phyloP scores from a whole-genome alignment of 257 asterid species.

The Nicotiana paniculata region DNA sequence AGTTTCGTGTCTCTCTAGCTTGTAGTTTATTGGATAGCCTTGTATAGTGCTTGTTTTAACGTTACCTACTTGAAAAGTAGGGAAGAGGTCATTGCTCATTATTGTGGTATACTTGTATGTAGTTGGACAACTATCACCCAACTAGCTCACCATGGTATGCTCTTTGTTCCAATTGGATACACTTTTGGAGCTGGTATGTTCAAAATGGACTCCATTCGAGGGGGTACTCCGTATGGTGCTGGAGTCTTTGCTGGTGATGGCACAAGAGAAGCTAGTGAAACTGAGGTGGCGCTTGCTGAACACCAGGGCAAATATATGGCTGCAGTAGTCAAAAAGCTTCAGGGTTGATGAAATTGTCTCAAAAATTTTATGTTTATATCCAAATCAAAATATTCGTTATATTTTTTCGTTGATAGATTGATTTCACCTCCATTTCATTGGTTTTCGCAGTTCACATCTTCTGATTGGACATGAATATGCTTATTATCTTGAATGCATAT shows the following conservation, averaged over 20 bases:
- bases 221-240: conserved; percentile 48
- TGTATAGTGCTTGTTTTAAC: not conserved
- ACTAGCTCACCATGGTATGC: conserved; percentile 79
- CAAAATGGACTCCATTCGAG: conserved; percentile 60
- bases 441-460: not conserved
- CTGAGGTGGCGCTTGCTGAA: conserved; percentile 37
- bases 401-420: not conserved
- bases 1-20: not conserved
- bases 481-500: not conserved
- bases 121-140: conserved; percentile 86
- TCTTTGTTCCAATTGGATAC: conserved; percentile 76
- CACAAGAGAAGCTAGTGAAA: conserved; percentile 31
- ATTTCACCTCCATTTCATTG: not conserved
- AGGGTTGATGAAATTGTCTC: conserved; percentile 6
- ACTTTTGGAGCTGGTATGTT: conserved; percentile 85
- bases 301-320: conserved; percentile 53
- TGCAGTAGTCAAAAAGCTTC: conserved; percentile 25
- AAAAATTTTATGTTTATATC: not conserved
- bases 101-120: not conserved
- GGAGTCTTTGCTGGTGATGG: conserved; percentile 47
- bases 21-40: not conserved
- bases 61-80: not conserved
- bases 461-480: not conserved
- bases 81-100: not conserved
- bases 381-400: not conserved